phyloP scores from a whole-genome alignment of 306 rosid species.

The Glycyrrhiza uralensis region DNA sequence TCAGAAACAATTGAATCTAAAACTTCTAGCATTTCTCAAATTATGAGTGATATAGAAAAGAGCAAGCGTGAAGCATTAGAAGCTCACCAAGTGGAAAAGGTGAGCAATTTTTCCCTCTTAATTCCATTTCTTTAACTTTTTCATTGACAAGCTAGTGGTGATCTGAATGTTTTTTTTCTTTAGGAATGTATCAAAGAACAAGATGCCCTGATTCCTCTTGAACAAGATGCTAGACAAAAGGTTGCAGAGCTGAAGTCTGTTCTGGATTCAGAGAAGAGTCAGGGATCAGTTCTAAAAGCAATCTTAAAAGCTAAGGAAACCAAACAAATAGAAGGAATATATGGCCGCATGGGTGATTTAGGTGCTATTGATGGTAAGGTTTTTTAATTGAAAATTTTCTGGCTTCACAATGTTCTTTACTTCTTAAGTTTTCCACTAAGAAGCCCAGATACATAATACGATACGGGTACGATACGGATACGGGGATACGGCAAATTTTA shows the following conservation, averaged over 20 bases:
- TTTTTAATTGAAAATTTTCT: slow-evolving; percentile 7
- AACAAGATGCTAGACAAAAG: slow-evolving; percentile 93
- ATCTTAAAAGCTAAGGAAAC: slow-evolving; percentile 76
- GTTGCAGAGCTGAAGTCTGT: slow-evolving; percentile 87
- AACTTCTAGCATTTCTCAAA: slow-evolving; percentile 48
- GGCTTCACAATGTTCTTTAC: background rate
- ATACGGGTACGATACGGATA: too few species aligned
- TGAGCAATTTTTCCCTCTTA: slow-evolving; percentile 31
- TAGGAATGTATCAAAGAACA: slow-evolving; percentile 74
- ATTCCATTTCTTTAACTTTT: background rate
- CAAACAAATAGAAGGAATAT: slow-evolving; percentile 76
- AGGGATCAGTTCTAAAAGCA: slow-evolving; percentile 83
- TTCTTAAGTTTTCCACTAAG: too few species aligned
- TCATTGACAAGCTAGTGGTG: slow-evolving; percentile 8
- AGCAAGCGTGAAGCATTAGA: slow-evolving; percentile 59
- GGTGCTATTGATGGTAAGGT: slow-evolving; percentile 91
- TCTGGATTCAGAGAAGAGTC: slow-evolving; percentile 89
- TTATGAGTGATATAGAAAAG: slow-evolving; percentile 57
- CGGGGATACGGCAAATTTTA: too few species aligned
- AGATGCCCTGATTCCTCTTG: slow-evolving; percentile 77
- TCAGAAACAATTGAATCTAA: slow-evolving; percentile 51
- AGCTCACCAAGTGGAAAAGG: slow-evolving; percentile 75
- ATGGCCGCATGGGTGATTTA: slow-evolving; percentile 97
- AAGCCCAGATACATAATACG: too few species aligned
- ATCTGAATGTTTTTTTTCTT: slow-evolving; percentile 23